A percentile compares a stretch with the other conserved stretches of the same genome.
Evolutionary conservation across 306 rosid genomes (phyloP).

Genomic region (Fragaria iinumae): DNA sequence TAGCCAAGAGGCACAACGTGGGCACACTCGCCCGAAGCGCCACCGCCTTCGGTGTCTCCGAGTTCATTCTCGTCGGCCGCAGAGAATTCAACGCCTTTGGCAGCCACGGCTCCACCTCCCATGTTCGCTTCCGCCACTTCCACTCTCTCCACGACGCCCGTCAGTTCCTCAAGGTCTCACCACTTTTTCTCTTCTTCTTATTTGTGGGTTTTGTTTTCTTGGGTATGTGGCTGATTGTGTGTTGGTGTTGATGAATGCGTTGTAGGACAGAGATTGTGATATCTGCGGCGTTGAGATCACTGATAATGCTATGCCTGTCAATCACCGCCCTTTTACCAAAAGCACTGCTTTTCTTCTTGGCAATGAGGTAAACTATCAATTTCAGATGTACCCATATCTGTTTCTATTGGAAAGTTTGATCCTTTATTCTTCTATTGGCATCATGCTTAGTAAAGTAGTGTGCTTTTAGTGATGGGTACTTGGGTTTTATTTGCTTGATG

Average conservation of each 20-base stretch:
- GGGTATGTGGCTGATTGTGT: background rate
- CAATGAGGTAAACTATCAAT: slow-evolving; percentile 54
- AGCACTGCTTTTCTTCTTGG: slow-evolving; percentile 91
- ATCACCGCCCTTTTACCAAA: slow-evolving; percentile 76
- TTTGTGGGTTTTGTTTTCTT: background rate
- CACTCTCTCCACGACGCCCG: slow-evolving; percentile 80
- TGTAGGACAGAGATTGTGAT: slow-evolving; percentile 70
- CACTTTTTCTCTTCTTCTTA: background rate
- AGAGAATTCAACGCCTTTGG: slow-evolving; percentile 89
- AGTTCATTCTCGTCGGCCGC: slow-evolving; percentile 79
- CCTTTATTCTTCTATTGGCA: background rate
- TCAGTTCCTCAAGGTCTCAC: slow-evolving; percentile 53
- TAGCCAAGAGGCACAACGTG: slow-evolving; percentile 84
- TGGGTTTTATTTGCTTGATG: background rate
- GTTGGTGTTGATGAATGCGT: background rate
- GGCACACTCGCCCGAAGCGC: slow-evolving; percentile 93
- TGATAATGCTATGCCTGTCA: slow-evolving; percentile 63
- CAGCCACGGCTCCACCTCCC: slow-evolving; percentile 86
- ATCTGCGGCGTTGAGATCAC: slow-evolving; percentile 95
- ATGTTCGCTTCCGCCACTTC: slow-evolving; percentile 82
- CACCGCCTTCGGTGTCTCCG: slow-evolving; percentile 86
- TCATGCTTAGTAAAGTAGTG: background rate
- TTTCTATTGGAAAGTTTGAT: background rate
- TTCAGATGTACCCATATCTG: slow-evolving; percentile 1
- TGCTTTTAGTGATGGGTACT: background rate